These are phyloP conservation scores for Verticillium longisporum DNA, from an alignment of 2,329 filamentous ascomycete species.

Conservation along the genomic window DNA sequence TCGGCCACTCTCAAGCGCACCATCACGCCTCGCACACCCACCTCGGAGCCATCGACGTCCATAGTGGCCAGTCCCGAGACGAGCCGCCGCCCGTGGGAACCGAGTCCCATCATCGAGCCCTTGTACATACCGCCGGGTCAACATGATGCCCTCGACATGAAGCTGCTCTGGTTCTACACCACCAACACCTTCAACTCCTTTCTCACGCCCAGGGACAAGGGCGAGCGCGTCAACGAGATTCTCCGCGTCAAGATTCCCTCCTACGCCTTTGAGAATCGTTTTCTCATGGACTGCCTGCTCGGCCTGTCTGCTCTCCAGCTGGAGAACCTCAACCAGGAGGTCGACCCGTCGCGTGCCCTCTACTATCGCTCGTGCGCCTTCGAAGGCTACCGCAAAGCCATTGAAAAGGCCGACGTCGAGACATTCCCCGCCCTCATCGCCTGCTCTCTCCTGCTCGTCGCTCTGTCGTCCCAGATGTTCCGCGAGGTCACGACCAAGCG, in stretches of 20 bases:
- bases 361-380: conserved; percentile 43
- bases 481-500: conserved; percentile 35
- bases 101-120: conserved; percentile 13
- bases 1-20: conserved; percentile 1
- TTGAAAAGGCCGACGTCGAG: conserved; percentile 35
- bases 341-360: conserved; percentile 30
- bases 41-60: conserved; percentile 1
- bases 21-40: conserved; percentile 3
- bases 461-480: conserved; percentile 43
- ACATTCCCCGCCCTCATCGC: conserved; percentile 44
- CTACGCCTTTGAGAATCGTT: conserved; percentile 43
- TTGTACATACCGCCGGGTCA: conserved; percentile 19
- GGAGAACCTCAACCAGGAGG: conserved; percentile 28
- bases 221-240: conserved; percentile 32
- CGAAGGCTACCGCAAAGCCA: conserved; percentile 43
- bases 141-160: conserved; percentile 37
- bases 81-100: neutral
- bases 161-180: conserved; percentile 30
- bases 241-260: conserved; percentile 40
- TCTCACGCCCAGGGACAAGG: neutral
- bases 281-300: conserved; percentile 49
- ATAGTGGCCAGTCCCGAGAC: conserved; percentile 6
- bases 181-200: neutral
- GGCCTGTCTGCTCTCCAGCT: conserved; percentile 44
- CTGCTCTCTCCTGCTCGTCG: conserved; percentile 44